Percentiles rank a stretch among this genome's conserved stretches.
phyloP scores from a whole-genome alignment of 2,329 filamentous ascomycete genomes.

The Diaporthe destruens region DNA sequence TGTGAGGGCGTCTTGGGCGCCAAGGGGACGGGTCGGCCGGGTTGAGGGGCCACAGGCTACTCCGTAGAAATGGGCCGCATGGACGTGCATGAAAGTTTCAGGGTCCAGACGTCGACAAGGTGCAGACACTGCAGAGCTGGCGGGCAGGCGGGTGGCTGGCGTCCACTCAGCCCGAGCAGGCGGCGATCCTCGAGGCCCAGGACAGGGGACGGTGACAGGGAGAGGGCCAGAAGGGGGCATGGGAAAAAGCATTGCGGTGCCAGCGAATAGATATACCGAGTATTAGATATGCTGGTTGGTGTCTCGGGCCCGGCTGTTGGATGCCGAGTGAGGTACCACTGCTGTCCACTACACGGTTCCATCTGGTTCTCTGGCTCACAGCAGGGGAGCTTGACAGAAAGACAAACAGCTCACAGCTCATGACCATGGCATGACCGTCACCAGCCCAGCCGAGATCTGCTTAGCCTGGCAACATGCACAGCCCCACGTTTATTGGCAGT shows the following conservation, averaged over 20 bases:
- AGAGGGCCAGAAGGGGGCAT: background rate
- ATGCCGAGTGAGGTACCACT: background rate
- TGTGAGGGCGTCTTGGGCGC: background rate
- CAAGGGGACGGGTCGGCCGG: too few relatives aligned
- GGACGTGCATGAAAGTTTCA: conserved; percentile 31
- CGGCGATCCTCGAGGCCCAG: background rate
- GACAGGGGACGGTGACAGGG: conserved; percentile 18
- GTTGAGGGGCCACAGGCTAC: background rate
- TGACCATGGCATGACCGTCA: background rate
- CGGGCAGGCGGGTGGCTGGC: conserved; percentile 28
- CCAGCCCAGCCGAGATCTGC: background rate
- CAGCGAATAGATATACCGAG: conserved; percentile 27
- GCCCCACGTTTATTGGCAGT: background rate
- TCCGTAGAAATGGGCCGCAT: background rate
- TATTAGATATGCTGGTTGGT: too few relatives aligned
- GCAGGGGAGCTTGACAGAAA: too few relatives aligned
- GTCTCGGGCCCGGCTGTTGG: background rate
- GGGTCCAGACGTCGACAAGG: conserved; percentile 18
- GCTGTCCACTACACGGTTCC: too few relatives aligned
- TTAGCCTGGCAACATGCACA: conserved; percentile 1
- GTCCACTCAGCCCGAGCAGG: conserved; percentile 14
- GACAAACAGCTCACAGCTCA: background rate
- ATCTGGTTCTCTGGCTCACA: too few relatives aligned
- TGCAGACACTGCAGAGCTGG: background rate
- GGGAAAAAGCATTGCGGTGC: conserved; percentile 1